A percentile compares a stretch with the other conserved stretches of the same genome.
Conservation (phyloP, 768 basidiomycete genomes). For the Kondoa subrosea region DNA sequence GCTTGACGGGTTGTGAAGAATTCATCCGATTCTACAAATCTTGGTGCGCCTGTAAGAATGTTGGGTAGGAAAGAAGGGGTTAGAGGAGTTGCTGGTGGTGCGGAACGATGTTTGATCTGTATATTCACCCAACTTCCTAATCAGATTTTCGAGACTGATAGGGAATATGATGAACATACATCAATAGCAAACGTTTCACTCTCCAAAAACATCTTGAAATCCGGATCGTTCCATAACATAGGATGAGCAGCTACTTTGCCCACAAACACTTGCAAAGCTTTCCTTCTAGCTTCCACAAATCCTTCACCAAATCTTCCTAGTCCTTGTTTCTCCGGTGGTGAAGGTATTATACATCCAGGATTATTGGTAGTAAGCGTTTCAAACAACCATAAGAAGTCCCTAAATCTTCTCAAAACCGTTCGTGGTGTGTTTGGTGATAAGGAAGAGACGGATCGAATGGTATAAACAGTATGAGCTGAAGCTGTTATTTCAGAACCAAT, state of each 20-base stretch:
- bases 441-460: slow-evolving; percentile 54
- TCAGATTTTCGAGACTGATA: neutral
- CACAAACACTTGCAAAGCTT: slow-evolving; percentile 73
- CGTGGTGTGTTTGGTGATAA: slow-evolving; percentile 9
- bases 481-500: slow-evolving; percentile 56
- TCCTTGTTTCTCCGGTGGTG: slow-evolving; percentile 84
- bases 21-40: slow-evolving; percentile 33
- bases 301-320: slow-evolving; percentile 84
- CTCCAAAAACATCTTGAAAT: slow-evolving; percentile 78
- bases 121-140: neutral
- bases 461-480: slow-evolving; percentile 72
- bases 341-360: slow-evolving; percentile 91
- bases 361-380: slow-evolving; percentile 75
- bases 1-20: slow-evolving; percentile 82
- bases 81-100: neutral
- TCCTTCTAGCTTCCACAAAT: slow-evolving; percentile 71
- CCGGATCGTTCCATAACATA: slow-evolving; percentile 67
- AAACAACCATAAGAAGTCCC: slow-evolving; percentile 93
- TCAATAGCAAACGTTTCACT: slow-evolving; percentile 80
- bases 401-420: slow-evolving; percentile 77
- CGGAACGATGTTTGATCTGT: slow-evolving; percentile 62
- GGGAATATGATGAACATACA: slow-evolving; percentile 36
- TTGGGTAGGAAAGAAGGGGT: slow-evolving; percentile 9
- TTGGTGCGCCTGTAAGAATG: slow-evolving; percentile 12
- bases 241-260: slow-evolving; percentile 88